Evolutionary conservation across 2,329 filamentous ascomycete genomes (phyloP).

Genomic region (Aplosporella prunicola): DNA sequence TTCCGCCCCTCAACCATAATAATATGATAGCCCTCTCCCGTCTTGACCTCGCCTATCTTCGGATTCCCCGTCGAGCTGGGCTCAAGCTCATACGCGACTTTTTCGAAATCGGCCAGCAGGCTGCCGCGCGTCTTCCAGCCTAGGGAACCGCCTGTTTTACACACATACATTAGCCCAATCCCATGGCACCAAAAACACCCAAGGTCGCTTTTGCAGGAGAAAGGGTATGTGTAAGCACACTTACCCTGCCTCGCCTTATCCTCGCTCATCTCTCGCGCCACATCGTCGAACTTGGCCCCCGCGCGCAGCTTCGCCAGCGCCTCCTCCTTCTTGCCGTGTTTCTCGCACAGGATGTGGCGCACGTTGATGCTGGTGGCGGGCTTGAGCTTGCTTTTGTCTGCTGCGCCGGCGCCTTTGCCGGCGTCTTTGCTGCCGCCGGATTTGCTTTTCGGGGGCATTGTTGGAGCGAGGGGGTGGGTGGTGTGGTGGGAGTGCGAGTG

Average conservation of each 20-base stretch:
- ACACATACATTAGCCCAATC: background rate
- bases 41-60: constrained; percentile 62
- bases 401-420: constrained; percentile 31
- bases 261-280: constrained; percentile 63
- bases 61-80: constrained; percentile 55
- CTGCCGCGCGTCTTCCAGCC: constrained; percentile 65
- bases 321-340: constrained; percentile 69
- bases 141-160: constrained; percentile 51
- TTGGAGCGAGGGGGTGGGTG: background rate
- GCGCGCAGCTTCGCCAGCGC: constrained; percentile 58
- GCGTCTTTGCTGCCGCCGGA: constrained; percentile 1
- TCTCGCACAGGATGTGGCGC: constrained; percentile 68
- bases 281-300: constrained; percentile 64
- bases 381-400: constrained; percentile 48
- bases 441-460: constrained; percentile 9
- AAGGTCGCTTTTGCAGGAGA: background rate
- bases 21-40: constrained; percentile 67
- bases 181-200: constrained; percentile 26
- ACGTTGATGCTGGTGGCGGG: constrained; percentile 62
- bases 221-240: constrained; percentile 11
- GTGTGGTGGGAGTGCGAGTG: background rate
- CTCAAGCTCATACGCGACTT: constrained; percentile 60
- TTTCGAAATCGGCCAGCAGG: constrained; percentile 60
- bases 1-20: constrained; percentile 66
- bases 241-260: constrained; percentile 60